Percentiles rank a stretch among this genome's conserved stretches.
These are phyloP conservation scores for Aspergillus terreus DNA, from an alignment of 2,329 filamentous ascomycete genomes.

Conservation along the genomic window DNA sequence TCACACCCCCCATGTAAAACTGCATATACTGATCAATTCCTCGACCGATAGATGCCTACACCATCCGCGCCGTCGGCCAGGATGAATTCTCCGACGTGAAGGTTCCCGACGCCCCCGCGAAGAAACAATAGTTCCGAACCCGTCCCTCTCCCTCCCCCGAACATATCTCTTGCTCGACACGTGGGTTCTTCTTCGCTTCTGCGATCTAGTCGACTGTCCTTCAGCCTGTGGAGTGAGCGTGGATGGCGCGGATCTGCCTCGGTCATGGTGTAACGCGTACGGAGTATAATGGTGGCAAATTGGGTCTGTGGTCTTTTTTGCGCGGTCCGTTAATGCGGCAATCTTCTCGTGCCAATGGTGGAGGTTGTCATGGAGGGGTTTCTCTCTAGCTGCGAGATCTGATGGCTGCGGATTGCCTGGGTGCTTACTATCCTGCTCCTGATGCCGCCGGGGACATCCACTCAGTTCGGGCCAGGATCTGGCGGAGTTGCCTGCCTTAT, in stretches of 20 bases:
- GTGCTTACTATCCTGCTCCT: no score
- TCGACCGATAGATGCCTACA: conserved; percentile 58
- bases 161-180: neutral
- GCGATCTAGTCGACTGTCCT: no score
- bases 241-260: no score
- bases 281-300: conserved; percentile 10
- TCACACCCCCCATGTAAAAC: neutral
- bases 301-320: neutral
- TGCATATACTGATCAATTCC: neutral
- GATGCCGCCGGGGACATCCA: no score
- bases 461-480: no score
- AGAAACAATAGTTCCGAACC: conserved; percentile 23
- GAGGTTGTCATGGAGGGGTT: neutral
- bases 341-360: neutral
- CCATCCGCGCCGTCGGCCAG: conserved; percentile 82
- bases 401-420: no score
- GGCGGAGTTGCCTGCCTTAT: neutral
- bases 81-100: conserved; percentile 96
- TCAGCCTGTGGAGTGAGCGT: no score
- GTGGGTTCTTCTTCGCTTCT: no score
- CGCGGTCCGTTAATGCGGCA: neutral
- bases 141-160: neutral
- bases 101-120: conserved; percentile 68
- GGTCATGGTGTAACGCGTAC: conserved; percentile 12
- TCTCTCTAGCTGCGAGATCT: neutral